Evolutionary conservation across 2,329 filamentous ascomycete species (phyloP), one percentile per base, ranked within the genome.

Genomic region (Fusarium torulosum): DNA sequence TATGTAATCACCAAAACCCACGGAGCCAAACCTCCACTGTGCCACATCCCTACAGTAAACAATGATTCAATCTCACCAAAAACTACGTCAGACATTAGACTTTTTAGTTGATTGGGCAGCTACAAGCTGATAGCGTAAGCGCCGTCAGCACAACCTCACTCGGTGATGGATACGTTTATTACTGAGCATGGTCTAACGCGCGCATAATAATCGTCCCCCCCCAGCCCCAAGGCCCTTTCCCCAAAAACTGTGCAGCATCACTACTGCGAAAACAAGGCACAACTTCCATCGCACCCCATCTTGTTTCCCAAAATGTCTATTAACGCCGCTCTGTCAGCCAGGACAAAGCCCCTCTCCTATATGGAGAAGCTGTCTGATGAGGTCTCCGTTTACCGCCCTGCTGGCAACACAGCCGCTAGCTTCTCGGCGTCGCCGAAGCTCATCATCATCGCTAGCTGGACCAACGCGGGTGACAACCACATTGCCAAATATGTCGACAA

Each of bases 401-500:
- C 41, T 19, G n/a, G 25, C 4, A 21, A 45, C 21, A 14, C 35
- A 21, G 25, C 46, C 38, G 15, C 15, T 20, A 11, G 23, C 7
- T 4, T 27, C 5, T 21, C 42, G 17, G 35, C 4, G 2, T 11
- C 54, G 8, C 65, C 65, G 19, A 66, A 57, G 43, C 33, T 67
- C 7, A 47, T 67, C 19, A 56, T 67, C 4, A 23, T 67, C 4
- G 59, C 59, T 2, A 57, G 19, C 15, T 67, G 59, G 64, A 66
- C 65, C 25, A 66, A 67, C 23, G 50, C 59, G 0, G 23, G 55
- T 23, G 50, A 65, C 6, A 17, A 11, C 4, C 55, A 69, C 7
- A 61, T 67, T n/a, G 59, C 65, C 35, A 69, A 67, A 29, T 67
- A 66, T 23, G 47, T 66, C 43, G 45, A 61, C 6, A 61, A 53